phyloP scores from a whole-genome alignment of 371 early-diverging fungal genomes.

The Mortierella sp. region DNA sequence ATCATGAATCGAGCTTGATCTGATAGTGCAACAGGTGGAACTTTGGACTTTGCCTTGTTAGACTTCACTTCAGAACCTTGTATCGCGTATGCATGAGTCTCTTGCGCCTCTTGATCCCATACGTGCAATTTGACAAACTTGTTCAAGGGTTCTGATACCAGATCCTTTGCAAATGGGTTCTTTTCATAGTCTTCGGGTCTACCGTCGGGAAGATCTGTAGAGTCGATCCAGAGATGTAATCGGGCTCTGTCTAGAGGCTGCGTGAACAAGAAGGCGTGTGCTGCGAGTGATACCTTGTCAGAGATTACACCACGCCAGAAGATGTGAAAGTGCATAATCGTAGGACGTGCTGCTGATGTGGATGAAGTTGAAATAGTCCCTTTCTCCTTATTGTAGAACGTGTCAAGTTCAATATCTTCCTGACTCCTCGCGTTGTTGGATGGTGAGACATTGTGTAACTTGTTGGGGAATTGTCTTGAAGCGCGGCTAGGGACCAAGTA shows the following conservation, averaged over 20 bases:
- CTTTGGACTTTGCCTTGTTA: background rate
- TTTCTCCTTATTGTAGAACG: background rate
- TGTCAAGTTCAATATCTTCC: slow-evolving; percentile 6
- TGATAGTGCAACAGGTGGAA: slow-evolving; percentile 32
- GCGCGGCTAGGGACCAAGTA: slow-evolving; percentile 30
- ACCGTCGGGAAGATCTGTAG: slow-evolving; percentile 28
- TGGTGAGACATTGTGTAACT: background rate
- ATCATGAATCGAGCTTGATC: slow-evolving; percentile 51
- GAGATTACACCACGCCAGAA: slow-evolving; percentile 49
- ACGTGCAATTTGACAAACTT: slow-evolving; percentile 28
- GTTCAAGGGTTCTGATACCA: slow-evolving; percentile 20
- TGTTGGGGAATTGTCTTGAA: slow-evolving; percentile 20
- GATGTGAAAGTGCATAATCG: slow-evolving; percentile 51
- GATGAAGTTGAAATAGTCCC: background rate
- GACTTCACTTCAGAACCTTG: background rate
- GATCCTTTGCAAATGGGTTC: slow-evolving; percentile 24
- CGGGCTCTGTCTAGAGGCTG: slow-evolving; percentile 51
- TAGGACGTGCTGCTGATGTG: background rate
- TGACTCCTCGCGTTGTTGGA: background rate
- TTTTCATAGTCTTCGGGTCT: slow-evolving; percentile 29
- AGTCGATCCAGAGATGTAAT: slow-evolving; percentile 56
- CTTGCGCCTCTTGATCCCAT: slow-evolving; percentile 31
- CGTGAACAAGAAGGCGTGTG: slow-evolving; percentile 46
- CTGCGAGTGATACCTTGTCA: slow-evolving; percentile 47
- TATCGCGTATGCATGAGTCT: slow-evolving; percentile 15